A percentile compares a stretch with the other conserved stretches of the same genome.
Conservation (phyloP, 1,284 basidiomycete genomes). For the Rhodotorula sp. region DNA sequence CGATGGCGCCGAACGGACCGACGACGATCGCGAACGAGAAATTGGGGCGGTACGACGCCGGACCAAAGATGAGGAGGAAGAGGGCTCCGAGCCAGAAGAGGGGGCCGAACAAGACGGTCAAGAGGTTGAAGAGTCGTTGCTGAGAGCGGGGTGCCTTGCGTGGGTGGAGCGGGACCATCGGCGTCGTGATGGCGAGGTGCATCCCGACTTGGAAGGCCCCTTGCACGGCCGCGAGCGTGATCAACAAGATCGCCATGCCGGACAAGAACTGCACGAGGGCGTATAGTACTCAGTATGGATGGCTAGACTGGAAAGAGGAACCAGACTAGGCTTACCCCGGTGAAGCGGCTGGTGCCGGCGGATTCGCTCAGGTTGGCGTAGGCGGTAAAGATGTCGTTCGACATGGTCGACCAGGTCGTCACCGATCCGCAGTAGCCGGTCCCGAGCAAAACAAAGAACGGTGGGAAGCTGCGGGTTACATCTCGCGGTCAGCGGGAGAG, state of each 20-base stretch:
- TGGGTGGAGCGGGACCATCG: slow-evolving; percentile 41
- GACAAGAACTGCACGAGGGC: slow-evolving; percentile 28
- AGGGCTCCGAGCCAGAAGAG: slow-evolving; percentile 46
- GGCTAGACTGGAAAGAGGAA: background rate
- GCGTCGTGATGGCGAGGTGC: slow-evolving; percentile 55
- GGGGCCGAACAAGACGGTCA: slow-evolving; percentile 46
- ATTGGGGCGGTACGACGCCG: slow-evolving; percentile 65
- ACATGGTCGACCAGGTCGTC: slow-evolving; percentile 96
- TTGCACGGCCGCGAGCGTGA: slow-evolving; percentile 53
- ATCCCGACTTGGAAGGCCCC: slow-evolving; percentile 63
- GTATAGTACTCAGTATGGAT: background rate
- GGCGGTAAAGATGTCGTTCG: slow-evolving; percentile 78
- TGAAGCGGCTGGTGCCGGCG: slow-evolving; percentile 63
- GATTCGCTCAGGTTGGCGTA: slow-evolving; percentile 70
- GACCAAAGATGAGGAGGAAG: slow-evolving; percentile 47
- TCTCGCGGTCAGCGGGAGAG: background rate
- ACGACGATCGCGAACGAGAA: slow-evolving; percentile 87
- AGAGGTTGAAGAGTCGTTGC: too few relatives aligned
- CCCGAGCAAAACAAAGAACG: slow-evolving; percentile 80
- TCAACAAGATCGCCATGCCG: slow-evolving; percentile 27
- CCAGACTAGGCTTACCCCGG: slow-evolving; percentile 61
- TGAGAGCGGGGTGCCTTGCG: slow-evolving; percentile 51
- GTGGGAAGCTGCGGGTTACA: slow-evolving; percentile 64
- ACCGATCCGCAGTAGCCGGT: slow-evolving; percentile 95
- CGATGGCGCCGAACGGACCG: slow-evolving; percentile 80